Base-by-base conservation (phyloP, 257 asterid genomes). In the Ballota nigra region DNA sequence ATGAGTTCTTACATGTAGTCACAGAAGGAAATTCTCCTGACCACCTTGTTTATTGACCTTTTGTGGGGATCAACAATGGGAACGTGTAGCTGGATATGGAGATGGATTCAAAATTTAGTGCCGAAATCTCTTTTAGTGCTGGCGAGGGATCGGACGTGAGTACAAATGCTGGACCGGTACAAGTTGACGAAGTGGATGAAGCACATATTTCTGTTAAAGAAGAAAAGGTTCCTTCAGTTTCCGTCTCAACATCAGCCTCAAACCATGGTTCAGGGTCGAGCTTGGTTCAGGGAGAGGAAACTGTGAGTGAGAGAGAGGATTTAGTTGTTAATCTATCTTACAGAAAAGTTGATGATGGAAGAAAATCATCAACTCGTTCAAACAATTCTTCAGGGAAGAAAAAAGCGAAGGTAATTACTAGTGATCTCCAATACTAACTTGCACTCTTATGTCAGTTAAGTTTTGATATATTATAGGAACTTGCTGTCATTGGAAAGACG, bases 321-420 rank as follows among this genome's bases (percentile, higher is more conserved):
- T 63, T 56, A 41, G 79, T 68, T 49, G 61, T 45, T 18, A 75
- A 83, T 71, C 69, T 58, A 29, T 73, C 77, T 8, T 70, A 56
- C 26, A 71, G 78, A 29, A 79, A 71, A 81, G 56, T 74, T 34
- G 82, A 79, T 49, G 84, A 84, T 77, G 83, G 77, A 63, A 86
- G 82, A 71, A 89, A 85, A 72, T 76, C 89, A 63, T 82, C 86
- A 3, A 12, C 78, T 23, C 85, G 75, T 18, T 55, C 78, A 51
- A 85, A 83, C 52, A 81, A 69, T 72, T 57, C 75, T 73, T 83
- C 77, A 8, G 88, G 88, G 75, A 91, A 87, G 86, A 81, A 79
- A 86, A 91, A 89, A 71, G 83, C 82, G 4, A 91, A 88, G 91
- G 97, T 89, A 79, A 59, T 15, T 18, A 68, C 15, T n/a, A n/a